Base-by-base conservation (phyloP, 2,329 filamentous ascomycete species). In the Pseudocercospora fuligena region DNA sequence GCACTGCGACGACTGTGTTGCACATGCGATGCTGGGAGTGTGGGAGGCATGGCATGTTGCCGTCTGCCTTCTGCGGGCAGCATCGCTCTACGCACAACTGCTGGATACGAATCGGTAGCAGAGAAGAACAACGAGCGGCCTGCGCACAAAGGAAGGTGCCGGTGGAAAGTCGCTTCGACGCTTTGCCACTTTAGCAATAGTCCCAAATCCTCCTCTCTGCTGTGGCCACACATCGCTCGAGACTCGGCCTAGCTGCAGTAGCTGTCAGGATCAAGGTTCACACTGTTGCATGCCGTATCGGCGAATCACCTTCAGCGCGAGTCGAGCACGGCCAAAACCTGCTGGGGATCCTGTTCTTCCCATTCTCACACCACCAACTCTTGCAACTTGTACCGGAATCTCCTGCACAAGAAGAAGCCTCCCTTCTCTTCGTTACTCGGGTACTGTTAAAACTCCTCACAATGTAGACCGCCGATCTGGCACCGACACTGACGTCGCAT, bases 331-430 rank as follows among this genome's bases (percentile, higher is more conserved):
- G 51, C 12, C 51, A 54, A 29, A 23, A 54, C 14, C 8, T 25
- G 23, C 16, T 11, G 49, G 49, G 14, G 21, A 53, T 53, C 49
- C 49, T 53, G 49, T 29, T 27, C 27, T 31, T 56, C 16, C 12
- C 16, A 33, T 56, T 31, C 51, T 56, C 51, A 56, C 23, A 56
- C 51, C 51, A 56, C 51, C 51, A 31, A 12, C 51, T 9, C 27
- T n/a, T 11, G 9, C 51, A 25, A 54, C 16, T 19, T 54, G 51
- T 29, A 19, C 51, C 16, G 49, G 21, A 19, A 53, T 36, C 11
- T 14, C 33, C 33, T 36, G 49, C 49, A 53, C 49, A 25, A 23
- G 21, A 23, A 27, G 49, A 19, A 23, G 14, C 51, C 25, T 54
- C 25, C 25, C 16, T 54, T 9, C 12, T n/a, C 21, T 21, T 54